These are phyloP conservation scores for Blastocystis sp. DNA, from an alignment of 352 stramenopile genomes.

Conservation along the genomic window DNA sequence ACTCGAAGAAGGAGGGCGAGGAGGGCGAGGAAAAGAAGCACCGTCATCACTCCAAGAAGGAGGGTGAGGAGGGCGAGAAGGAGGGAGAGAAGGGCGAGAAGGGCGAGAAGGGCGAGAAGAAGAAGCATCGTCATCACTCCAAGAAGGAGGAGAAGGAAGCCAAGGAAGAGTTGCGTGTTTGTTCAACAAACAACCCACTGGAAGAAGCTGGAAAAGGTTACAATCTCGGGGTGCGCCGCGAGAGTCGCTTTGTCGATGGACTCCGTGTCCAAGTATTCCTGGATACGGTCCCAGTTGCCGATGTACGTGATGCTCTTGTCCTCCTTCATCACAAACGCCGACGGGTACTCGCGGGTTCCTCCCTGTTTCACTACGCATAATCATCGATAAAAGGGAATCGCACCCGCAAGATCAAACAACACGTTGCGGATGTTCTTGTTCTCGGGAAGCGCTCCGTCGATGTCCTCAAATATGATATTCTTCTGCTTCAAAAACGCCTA, in stretches of 20 bases:
- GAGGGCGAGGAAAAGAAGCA: slow-evolving; percentile 54
- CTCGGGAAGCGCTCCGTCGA: slow-evolving; percentile 11
- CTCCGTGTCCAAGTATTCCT: slow-evolving; percentile 35
- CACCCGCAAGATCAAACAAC: slow-evolving; percentile 61
- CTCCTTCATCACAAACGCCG: slow-evolving; percentile 24
- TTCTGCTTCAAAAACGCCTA: slow-evolving; percentile 23
- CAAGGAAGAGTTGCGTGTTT: slow-evolving; percentile 32
- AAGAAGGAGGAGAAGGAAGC: slow-evolving; percentile 5
- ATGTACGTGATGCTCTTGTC: slow-evolving; percentile 38
- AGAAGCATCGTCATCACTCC: slow-evolving; percentile 19
- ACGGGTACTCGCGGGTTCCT: slow-evolving; percentile 13
- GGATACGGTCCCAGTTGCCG: slow-evolving; percentile 33
- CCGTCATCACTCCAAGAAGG: slow-evolving; percentile 1
- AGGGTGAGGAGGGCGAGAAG: slow-evolving; percentile 4
- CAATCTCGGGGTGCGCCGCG: slow-evolving; percentile 4
- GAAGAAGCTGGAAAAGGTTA: slow-evolving; percentile 39
- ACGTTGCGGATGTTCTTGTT: slow-evolving; percentile 40
- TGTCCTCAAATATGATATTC: slow-evolving; percentile 31
- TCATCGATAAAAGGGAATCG: neutral
- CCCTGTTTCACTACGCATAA: slow-evolving; percentile 10
- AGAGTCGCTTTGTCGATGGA: slow-evolving; percentile 17
- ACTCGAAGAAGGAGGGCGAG: slow-evolving; percentile 32
- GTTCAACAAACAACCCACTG: slow-evolving; percentile 31
- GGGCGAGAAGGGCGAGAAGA: neutral
- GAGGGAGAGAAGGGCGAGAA: slow-evolving; percentile 34